Conservation (phyloP, 163 green algal genomes). For the Scenedesmus sp. region DNA sequence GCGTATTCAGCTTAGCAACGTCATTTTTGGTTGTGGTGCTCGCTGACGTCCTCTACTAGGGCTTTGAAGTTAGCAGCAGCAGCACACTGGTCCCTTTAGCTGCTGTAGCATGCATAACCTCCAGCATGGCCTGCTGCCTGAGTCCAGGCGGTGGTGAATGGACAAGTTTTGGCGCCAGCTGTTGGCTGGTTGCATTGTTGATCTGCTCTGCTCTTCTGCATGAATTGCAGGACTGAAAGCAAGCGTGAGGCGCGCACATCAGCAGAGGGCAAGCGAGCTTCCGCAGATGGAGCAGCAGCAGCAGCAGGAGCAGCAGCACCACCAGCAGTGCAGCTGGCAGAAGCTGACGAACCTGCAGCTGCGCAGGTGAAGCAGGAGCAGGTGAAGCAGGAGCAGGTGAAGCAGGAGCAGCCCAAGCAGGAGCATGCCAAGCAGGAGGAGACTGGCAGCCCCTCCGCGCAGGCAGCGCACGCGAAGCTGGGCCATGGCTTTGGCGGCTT, state of each 20-base stretch:
- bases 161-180: too few relatives aligned
- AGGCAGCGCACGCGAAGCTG: slow-evolving; percentile 21
- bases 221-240: slow-evolving; percentile 7
- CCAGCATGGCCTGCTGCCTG: background rate
- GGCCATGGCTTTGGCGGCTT: slow-evolving; percentile 46
- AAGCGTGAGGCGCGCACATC: slow-evolving; percentile 19
- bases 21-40: background rate
- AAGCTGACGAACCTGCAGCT: background rate
- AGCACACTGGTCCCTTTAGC: background rate
- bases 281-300: background rate
- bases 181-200: background rate
- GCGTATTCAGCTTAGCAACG: background rate
- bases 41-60: too few relatives aligned
- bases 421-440: slow-evolving; percentile 2
- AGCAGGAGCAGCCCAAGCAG: background rate
- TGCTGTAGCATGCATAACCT: background rate
- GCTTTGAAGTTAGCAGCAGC: background rate
- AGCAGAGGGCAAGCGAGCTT: slow-evolving; percentile 37
- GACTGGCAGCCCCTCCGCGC: slow-evolving; percentile 21
- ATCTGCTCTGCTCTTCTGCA: background rate
- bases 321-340: background rate
- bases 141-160: too few relatives aligned
- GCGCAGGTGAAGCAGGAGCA: background rate
- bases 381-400: background rate
- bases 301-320: slow-evolving; percentile 19